Evolutionary conservation across 1,284 basidiomycete genomes (phyloP), one percentile per base, ranked within the genome.

Genomic region (Agroathelia rolfsii): DNA sequence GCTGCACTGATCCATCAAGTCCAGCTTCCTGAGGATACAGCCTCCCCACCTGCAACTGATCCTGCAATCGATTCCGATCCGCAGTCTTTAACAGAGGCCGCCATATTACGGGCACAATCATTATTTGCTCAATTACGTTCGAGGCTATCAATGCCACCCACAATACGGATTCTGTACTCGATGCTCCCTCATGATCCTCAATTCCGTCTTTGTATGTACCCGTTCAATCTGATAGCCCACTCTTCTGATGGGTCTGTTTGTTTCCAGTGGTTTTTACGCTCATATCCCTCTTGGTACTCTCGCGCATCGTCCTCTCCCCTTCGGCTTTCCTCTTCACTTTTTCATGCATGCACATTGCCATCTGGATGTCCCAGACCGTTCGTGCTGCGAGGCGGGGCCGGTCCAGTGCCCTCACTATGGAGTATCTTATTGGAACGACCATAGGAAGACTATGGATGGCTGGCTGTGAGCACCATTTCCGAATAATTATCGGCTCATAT

Each of bases 331-430:
- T 87, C 19, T 51, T 85, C 25, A 74, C 86, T 45, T 65, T 90
- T n/a, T 70, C 66, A 10, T 50, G 62, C 13, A 67, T 85, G 38
- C 87, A 90, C 54, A 79, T 76, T 2, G 71, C 70, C 42, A 69
- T 83, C 42, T 94, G 89, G 89, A 44, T 81, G 2, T 80, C 84
- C 4, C 88, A 93, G 57, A 88, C 93, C 33, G 64, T 79, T 40
- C 67, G 89, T 16, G 85, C 88, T 24, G 72, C 70, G 5, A 66
- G 69, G 15, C 67, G 81, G 13, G 83, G 81, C 4, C 67, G 82
- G 34, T 67, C 67, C 5, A 80, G 80, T 46, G 82, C 79, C 0
- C 52, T 93, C 28, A 60, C 68, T 5, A 63, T 61, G 28, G 72
- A 76, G 42, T 90, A 89, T 46, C 53, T 93, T n/a, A 36, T 93